These are phyloP conservation scores for Lodderomyces jiufengensis DNA, from an alignment of 1,139 yeast genomes.

Conservation along the genomic window DNA sequence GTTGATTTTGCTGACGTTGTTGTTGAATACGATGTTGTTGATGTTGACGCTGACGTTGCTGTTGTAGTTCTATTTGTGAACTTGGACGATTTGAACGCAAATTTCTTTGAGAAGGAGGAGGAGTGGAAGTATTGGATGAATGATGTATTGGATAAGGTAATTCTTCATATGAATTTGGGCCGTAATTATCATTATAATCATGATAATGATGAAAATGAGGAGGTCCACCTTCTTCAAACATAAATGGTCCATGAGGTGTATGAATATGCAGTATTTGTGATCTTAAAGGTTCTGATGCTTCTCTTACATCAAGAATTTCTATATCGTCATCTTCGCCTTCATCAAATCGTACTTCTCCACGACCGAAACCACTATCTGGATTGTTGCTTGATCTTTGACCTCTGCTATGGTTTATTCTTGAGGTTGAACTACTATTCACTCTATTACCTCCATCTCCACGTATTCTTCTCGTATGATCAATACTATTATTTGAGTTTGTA, in stretches of 20 bases:
- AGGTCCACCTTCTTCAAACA: background rate
- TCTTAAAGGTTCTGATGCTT: background rate
- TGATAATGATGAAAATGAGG: too few relatives aligned
- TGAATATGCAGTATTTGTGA: constrained; percentile 4
- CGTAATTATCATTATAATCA: too few relatives aligned
- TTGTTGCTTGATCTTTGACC: too few relatives aligned
- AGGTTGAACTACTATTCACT: too few relatives aligned
- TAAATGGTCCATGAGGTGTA: constrained; percentile 5
- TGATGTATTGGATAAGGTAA: background rate
- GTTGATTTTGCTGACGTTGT: constrained; percentile 1
- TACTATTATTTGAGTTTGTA: too few relatives aligned
- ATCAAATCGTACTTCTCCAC: background rate
- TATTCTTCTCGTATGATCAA: background rate
- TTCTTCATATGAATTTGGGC: too few relatives aligned
- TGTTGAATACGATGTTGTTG: background rate
- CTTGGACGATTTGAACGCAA: background rate
- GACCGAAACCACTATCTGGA: too few relatives aligned
- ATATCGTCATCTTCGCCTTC: constrained; percentile 6
- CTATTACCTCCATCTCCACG: background rate
- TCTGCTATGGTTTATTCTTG: too few relatives aligned
- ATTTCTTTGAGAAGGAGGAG: too few relatives aligned
- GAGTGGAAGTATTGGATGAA: too few relatives aligned
- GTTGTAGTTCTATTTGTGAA: background rate
- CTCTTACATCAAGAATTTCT: constrained; percentile 11
- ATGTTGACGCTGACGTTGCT: background rate